Evolutionary conservation across 2,329 filamentous ascomycete species (phyloP).

Genomic region (Plenodomus lindquistii): DNA sequence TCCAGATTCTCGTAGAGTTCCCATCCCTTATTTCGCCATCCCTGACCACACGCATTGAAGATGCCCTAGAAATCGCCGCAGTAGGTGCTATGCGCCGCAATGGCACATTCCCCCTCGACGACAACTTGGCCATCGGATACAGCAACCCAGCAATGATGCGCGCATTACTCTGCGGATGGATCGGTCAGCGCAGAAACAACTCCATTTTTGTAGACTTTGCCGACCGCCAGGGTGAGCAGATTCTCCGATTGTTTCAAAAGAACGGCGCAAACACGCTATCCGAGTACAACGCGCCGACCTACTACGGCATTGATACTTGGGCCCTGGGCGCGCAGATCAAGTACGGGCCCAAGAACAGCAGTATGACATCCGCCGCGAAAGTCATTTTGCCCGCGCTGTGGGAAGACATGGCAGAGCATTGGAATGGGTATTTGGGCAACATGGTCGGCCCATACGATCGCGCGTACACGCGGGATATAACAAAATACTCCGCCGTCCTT

Average conservation of each 20-base stretch:
- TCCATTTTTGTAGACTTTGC: conserved; percentile 41
- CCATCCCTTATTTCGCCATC: conserved; percentile 34
- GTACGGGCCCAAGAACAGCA: conserved; percentile 39
- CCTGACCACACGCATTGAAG: conserved; percentile 43
- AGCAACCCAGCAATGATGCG: conserved; percentile 51
- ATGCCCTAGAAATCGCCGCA: conserved; percentile 43
- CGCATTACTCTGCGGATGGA: conserved; percentile 47
- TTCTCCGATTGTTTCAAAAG: conserved; percentile 22
- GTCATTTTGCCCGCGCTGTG: conserved; percentile 40
- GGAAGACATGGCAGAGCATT: conserved; percentile 43
- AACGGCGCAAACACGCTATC: conserved; percentile 41
- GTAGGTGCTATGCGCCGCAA: conserved; percentile 49
- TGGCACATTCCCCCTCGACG: conserved; percentile 41
- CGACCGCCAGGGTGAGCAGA: conserved; percentile 9
- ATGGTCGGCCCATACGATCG: conserved; percentile 46
- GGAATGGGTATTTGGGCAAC: conserved; percentile 44
- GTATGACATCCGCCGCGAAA: conserved; percentile 35
- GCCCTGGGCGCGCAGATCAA: conserved; percentile 46
- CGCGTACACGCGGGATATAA: conserved; percentile 48
- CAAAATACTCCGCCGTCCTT: conserved; percentile 47
- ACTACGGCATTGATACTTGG: conserved; percentile 50
- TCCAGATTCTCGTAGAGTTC: conserved; percentile 46
- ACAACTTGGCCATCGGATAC: conserved; percentile 48
- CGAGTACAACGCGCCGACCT: conserved; percentile 49
- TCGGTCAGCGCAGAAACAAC: conserved; percentile 47